Evolutionary conservation across 2,329 filamentous ascomycete genomes (phyloP), one percentile per base, ranked within the genome.

Genomic region (Stachybotrys chlorohalonatus): DNA sequence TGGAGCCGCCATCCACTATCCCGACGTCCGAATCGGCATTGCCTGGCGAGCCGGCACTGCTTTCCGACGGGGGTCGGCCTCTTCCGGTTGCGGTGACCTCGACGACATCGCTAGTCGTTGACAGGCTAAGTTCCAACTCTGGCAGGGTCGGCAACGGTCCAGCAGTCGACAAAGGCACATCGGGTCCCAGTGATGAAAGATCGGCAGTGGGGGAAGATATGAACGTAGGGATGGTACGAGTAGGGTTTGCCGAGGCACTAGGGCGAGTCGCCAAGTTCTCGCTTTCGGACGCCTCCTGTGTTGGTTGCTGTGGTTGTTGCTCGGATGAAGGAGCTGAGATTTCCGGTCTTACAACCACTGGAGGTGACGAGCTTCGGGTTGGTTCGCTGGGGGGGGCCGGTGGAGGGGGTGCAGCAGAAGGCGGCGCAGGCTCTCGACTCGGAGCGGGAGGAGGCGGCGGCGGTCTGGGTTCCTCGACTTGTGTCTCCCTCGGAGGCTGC

Each of bases 61-160:
- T n/a, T 16, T 42, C 36, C 36, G 36, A 42, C 5, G 36, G 36
- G 8, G 36, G 8, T 9, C 36, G 36, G 36, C 13, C 36, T 13
- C 36, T 42, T 42, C 36, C 36, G 36, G 3, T 42, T 5, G 36
- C 8, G 8, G 36, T 42, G 13, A 13, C 9, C 36, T 42, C 3
- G 36, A 42, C 9, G 13, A 61, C 51, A 24, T 55, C 51, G n/a
- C 61, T 60, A 7, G 63, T 61, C 6, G 63, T 63, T 9, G 60
- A 24, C 4, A 51, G 50, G 17, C 60, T 60, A n/a, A 42, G 36
- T 9, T 42, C 36, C 36, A 42, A 9, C 36, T 24, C 24, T 24
- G 24, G 24, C 24, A 24, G 24, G 24, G 36, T 42, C 36, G 36
- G 36, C 36, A 42, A 13, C 36, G 36, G 36, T 9, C 36, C 36